Base-by-base conservation (phyloP, 148 eudicot species). In the Dianthus caryophyllus region DNA sequence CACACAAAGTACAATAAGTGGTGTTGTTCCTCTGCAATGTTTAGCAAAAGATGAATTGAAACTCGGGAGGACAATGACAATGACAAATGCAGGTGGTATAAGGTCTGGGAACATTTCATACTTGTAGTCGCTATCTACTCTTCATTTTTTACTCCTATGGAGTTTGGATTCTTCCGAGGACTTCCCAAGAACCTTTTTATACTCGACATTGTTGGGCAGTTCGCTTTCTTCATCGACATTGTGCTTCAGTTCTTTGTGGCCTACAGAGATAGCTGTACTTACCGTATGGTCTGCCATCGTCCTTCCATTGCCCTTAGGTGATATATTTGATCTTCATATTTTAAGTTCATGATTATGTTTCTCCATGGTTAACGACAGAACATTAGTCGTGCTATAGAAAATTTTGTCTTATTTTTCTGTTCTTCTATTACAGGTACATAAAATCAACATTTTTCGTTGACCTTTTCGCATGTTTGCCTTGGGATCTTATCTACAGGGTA, bases 111-210 rank as follows among this genome's bases (percentile, higher is more conserved):
- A 38, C 81, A 83, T 49, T 71, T 94, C 77, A 94, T 94, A 66
- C 65, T 88, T 29, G 6, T 82, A 31, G 88, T 90, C 90, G 97
- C 97, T 36, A 26, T 88, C 31, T 91, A 91, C 73, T 91, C 97
- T 16, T 84, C 96, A 8, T 83, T 84, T 80, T 91, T 90, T 74
- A 90, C 99, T 33, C 99, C 99, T 18, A 66, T 94, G 85, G 99
- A 94, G 88, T 94, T 90, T 18, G 99, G 89, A 29, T 94, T 94
- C 83, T 94, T 86, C 75, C 77, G 93, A 27, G 99, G 99, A 56
- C 79, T 94, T 53, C 99, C 96, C 1, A 39, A 70, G 67, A 84
- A 82, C 30, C 83, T 90, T 51, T 88, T 90, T 72, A 12, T 90
- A 33, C 58, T 90, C 33, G 99, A 94, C 82, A 81, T 90, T 16